A percentile compares a stretch with the other conserved stretches of the same genome.
Evolutionary conservation across 2,329 filamentous ascomycete species (phyloP).

Genomic region (Zymoseptoria ardabiliae): DNA sequence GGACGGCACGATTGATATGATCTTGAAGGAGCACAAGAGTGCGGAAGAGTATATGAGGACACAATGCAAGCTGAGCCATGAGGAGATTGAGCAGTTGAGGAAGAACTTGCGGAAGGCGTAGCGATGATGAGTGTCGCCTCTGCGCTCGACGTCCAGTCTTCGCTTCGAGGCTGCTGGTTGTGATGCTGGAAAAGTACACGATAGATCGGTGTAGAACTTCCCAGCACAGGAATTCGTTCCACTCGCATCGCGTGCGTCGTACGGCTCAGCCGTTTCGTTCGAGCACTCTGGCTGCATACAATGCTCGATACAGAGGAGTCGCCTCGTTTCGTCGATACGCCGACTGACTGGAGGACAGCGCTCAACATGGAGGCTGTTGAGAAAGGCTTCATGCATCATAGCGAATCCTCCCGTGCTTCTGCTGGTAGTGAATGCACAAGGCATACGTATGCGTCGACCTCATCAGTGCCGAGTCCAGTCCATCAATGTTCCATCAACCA

Average conservation of each 20-base stretch:
- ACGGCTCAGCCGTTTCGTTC: neutral
- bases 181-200: neutral
- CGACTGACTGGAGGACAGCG: too few relatives aligned
- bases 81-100: conserved; percentile 48
- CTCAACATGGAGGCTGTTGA: neutral
- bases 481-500: neutral
- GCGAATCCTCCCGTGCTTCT: neutral
- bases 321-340: too few relatives aligned
- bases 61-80: conserved; percentile 50
- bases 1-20: conserved; percentile 44
- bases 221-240: neutral
- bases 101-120: conserved; percentile 36
- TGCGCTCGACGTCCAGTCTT: too few relatives aligned
- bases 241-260: neutral
- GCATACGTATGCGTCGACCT: too few relatives aligned
- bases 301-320: too few relatives aligned
- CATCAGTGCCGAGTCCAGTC: too few relatives aligned
- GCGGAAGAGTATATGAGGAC: conserved; percentile 56
- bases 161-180: neutral
- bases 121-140: neutral
- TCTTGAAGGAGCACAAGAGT: conserved; percentile 55
- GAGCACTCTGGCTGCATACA: too few relatives aligned
- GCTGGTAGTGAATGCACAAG: neutral
- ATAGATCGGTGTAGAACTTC: neutral
- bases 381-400: neutral